A percentile compares a stretch with the other conserved stretches of the same genome.
Conservation (phyloP, 1,139 yeast species). For the Yamadazyma atlantica region DNA sequence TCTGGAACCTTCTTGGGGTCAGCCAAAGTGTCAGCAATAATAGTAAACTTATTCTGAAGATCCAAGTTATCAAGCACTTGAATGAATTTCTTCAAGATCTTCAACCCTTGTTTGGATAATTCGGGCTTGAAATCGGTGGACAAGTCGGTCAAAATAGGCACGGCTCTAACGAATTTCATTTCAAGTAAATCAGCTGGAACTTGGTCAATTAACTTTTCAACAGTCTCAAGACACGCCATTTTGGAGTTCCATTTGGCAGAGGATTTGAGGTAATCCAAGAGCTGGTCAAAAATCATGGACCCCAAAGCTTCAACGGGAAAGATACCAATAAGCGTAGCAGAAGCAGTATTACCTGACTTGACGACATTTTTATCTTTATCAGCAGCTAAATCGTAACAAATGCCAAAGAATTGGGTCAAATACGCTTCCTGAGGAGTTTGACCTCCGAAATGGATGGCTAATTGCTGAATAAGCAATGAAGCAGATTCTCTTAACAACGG, state of each 20-base stretch:
- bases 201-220: constrained; percentile 75
- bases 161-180: constrained; percentile 69
- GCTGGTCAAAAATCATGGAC: constrained; percentile 60
- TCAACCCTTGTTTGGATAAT: constrained; percentile 80
- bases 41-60: constrained; percentile 79
- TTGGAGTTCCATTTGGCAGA: constrained; percentile 96
- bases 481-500: constrained; percentile 76
- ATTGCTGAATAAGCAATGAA: constrained; percentile 62
- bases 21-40: constrained; percentile 84
- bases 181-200: constrained; percentile 87
- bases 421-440: constrained; percentile 75
- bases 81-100: constrained; percentile 69
- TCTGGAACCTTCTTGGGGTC: constrained; percentile 87
- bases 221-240: constrained; percentile 68
- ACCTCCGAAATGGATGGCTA: constrained; percentile 67
- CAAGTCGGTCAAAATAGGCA: constrained; percentile 84
- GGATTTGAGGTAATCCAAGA: constrained; percentile 64
- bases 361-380: constrained; percentile 87
- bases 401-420: constrained; percentile 55
- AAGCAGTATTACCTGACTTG: constrained; percentile 74
- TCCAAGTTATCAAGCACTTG: constrained; percentile 89
- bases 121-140: constrained; percentile 97
- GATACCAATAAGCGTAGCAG: constrained; percentile 64
- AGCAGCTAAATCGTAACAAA: constrained; percentile 64
- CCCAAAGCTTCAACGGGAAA: constrained; percentile 83